Evolutionary conservation across 192 early-diverging fungal genomes (phyloP).

Genomic region (Physocladia obscura): DNA sequence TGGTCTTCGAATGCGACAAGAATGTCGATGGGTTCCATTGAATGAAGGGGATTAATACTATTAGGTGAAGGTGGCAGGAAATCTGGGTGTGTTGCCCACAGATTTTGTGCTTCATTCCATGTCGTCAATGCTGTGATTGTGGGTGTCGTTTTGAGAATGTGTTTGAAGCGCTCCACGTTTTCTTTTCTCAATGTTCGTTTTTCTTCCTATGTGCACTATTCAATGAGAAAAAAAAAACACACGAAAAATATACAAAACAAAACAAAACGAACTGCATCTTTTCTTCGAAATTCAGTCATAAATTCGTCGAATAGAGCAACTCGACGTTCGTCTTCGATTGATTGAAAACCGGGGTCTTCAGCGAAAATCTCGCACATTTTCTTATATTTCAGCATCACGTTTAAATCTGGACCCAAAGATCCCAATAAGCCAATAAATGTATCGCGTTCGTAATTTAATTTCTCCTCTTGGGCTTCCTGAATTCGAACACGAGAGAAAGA

Average conservation of each 20-base stretch:
- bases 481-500: no score
- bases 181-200: slow-evolving; percentile 59
- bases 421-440: slow-evolving; percentile 56
- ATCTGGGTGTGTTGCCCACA: slow-evolving; percentile 54
- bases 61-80: slow-evolving; percentile 30
- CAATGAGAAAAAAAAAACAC: background rate
- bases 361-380: slow-evolving; percentile 55
- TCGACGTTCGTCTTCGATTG: slow-evolving; percentile 63
- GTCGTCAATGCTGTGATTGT: slow-evolving; percentile 58
- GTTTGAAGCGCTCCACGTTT: slow-evolving; percentile 59
- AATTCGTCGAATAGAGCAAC: slow-evolving; percentile 72
- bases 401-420: slow-evolving; percentile 3
- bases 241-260: no score
- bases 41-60: slow-evolving; percentile 46
- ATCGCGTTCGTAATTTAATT: slow-evolving; percentile 50
- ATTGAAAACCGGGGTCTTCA: slow-evolving; percentile 61
- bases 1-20: slow-evolving; percentile 80
- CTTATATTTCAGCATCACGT: slow-evolving; percentile 29
- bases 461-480: slow-evolving; percentile 53
- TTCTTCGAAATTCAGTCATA: slow-evolving; percentile 60
- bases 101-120: slow-evolving; percentile 57
- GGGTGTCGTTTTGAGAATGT: slow-evolving; percentile 56
- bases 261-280: slow-evolving; percentile 59
- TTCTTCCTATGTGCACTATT: slow-evolving; percentile 49
- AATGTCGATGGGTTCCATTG: slow-evolving; percentile 80